A percentile compares a stretch with the other conserved stretches of the same genome.
Evolutionary conservation across 176 grass and related monocot genomes (phyloP).

Genomic region (Ananas comosus): DNA sequence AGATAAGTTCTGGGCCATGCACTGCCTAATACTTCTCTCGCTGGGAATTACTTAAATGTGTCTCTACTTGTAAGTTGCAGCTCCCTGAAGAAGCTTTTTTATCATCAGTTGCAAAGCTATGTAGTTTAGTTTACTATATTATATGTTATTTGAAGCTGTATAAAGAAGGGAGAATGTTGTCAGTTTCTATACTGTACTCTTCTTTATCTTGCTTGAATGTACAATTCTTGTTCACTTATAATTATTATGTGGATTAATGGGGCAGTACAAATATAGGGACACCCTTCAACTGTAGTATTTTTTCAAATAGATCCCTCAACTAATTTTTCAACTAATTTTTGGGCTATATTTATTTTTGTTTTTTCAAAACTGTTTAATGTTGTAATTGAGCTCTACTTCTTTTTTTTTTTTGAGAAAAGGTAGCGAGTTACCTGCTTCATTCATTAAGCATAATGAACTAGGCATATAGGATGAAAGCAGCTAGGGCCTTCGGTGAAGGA

Average conservation of each 20-base stretch:
- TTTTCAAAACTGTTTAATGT: too few relatives aligned
- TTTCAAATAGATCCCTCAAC: too few relatives aligned
- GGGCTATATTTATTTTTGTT: too few relatives aligned
- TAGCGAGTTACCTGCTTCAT: too few relatives aligned
- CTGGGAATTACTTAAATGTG: neutral
- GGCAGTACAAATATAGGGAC: neutral
- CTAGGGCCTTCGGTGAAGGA: too few relatives aligned
- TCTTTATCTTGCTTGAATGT: neutral
- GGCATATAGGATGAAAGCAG: too few relatives aligned
- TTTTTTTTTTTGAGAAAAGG: too few relatives aligned
- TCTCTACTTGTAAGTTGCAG: neutral
- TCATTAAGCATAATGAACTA: too few relatives aligned
- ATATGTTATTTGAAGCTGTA: neutral
- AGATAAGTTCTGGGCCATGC: conserved; percentile 11
- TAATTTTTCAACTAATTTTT: too few relatives aligned
- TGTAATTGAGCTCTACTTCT: too few relatives aligned
- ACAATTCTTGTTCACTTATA: neutral
- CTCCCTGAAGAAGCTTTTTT: neutral
- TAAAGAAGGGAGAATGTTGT: neutral
- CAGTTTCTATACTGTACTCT: neutral
- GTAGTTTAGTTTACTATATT: neutral
- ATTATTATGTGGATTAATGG: neutral
- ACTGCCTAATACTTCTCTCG: neutral
- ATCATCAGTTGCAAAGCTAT: neutral
- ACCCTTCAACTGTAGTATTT: too few relatives aligned